Conservation (phyloP, 202 grass and related monocot species). For the Digitaria exilis region DNA sequence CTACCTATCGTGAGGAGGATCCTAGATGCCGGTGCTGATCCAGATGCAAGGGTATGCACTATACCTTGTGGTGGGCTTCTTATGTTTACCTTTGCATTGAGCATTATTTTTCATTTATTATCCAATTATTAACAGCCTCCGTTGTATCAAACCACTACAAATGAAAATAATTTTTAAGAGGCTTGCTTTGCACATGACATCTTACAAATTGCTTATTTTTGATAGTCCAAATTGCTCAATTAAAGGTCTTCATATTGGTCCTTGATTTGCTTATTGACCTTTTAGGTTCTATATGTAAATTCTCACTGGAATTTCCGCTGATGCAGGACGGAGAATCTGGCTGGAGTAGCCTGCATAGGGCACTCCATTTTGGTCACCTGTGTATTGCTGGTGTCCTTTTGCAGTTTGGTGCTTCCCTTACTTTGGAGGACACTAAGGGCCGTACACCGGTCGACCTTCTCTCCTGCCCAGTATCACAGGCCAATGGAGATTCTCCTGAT, state of each 20-base stretch:
- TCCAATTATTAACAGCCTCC: neutral
- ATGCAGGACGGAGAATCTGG: constrained; percentile 97
- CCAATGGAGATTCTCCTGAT: constrained; percentile 61
- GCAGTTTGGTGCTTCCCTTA: constrained; percentile 79
- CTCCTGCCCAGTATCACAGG: constrained; percentile 81
- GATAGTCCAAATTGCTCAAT: neutral
- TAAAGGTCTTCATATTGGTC: neutral
- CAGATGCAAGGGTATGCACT: constrained; percentile 86
- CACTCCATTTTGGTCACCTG: constrained; percentile 95
- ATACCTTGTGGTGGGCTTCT: constrained; percentile 22
- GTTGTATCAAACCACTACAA: neutral
- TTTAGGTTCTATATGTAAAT: constrained; percentile 1
- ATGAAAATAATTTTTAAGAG: neutral
- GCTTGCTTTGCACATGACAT: neutral
- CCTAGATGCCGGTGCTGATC: constrained; percentile 84
- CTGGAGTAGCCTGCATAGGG: constrained; percentile 96
- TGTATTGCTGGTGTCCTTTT: constrained; percentile 82
- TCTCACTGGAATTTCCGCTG: constrained; percentile 2
- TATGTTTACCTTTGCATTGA: constrained; percentile 16
- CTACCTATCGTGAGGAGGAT: constrained; percentile 82
- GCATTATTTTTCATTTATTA: constrained; percentile 1
- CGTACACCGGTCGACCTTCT: constrained; percentile 89
- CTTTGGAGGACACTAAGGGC: constrained; percentile 86
- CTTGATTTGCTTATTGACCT: constrained; percentile 19
- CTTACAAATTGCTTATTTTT: neutral